phyloP scores from a whole-genome alignment of 768 basidiomycete genomes.

The Calocybe gangraenosa region DNA sequence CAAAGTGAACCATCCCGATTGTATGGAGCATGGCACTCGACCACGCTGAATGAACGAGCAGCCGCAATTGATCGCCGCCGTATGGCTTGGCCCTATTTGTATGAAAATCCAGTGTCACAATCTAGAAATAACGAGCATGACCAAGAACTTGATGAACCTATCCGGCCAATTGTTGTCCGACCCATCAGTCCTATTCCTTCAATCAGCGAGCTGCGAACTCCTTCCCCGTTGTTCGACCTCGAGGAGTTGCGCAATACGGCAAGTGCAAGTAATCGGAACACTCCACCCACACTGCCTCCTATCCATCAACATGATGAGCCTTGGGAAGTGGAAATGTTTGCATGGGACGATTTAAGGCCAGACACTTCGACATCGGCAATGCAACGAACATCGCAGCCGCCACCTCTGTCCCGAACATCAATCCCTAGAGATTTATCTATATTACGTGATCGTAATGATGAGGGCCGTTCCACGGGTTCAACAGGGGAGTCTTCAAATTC shows the following conservation, averaged over 20 bases:
- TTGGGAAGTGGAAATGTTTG: constrained; percentile 5
- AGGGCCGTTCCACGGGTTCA: neutral
- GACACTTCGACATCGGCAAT: neutral
- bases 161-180: constrained; percentile 1
- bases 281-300: constrained; percentile 14
- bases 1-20: neutral
- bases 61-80: neutral
- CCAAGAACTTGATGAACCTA: constrained; percentile 4
- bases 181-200: constrained; percentile 10
- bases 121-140: neutral
- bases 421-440: neutral
- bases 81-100: constrained; percentile 4
- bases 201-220: constrained; percentile 12
- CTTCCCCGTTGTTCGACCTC: constrained; percentile 14
- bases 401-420: constrained; percentile 1
- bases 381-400: neutral
- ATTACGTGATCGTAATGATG: neutral
- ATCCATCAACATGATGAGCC: constrained; percentile 7
- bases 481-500: constrained; percentile 1
- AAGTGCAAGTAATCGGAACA: neutral
- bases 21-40: constrained; percentile 7
- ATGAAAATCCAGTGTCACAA: neutral
- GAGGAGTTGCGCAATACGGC: constrained; percentile 2
- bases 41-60: neutral
- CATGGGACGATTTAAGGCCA: constrained; percentile 3